phyloP scores from a whole-genome alignment of 1,139 yeast genomes.

The Yamadazyma aaseri region DNA sequence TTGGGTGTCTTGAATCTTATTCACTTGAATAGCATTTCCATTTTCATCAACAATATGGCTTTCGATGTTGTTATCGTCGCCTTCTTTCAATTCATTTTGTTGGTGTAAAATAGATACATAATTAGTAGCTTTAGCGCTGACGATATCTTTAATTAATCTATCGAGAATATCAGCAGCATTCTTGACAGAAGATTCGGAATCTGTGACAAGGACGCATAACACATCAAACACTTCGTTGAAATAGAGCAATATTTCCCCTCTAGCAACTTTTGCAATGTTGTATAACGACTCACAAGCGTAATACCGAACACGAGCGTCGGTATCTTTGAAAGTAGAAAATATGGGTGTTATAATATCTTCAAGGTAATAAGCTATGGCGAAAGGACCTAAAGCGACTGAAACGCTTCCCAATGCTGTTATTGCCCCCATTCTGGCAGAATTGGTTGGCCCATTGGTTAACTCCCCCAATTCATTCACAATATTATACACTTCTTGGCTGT shows the following conservation, averaged over 20 bases:
- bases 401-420: slow-evolving; percentile 52
- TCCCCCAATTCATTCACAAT: slow-evolving; percentile 45
- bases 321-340: slow-evolving; percentile 93
- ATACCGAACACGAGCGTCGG: slow-evolving; percentile 92
- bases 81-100: slow-evolving; percentile 35
- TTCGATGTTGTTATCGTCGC: slow-evolving; percentile 23
- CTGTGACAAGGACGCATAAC: slow-evolving; percentile 85
- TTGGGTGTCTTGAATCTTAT: slow-evolving; percentile 59
- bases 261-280: slow-evolving; percentile 94
- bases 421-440: slow-evolving; percentile 51
- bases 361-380: slow-evolving; percentile 59
- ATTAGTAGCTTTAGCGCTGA: slow-evolving; percentile 90
- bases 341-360: slow-evolving; percentile 92
- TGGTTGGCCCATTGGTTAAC: slow-evolving; percentile 41
- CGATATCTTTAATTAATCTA: slow-evolving; percentile 88
- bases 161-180: slow-evolving; percentile 96
- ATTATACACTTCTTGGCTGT: slow-evolving; percentile 61
- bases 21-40: slow-evolving; percentile 58
- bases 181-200: slow-evolving; percentile 86
- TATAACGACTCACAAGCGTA: slow-evolving; percentile 96
- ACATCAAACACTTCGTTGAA: slow-evolving; percentile 96
- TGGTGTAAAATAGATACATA: slow-evolving; percentile 79
- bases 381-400: slow-evolving; percentile 48
- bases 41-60: slow-evolving; percentile 49
- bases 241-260: slow-evolving; percentile 88